These are phyloP conservation scores for Septoria linicola DNA, from an alignment of 2,329 filamentous ascomycete species.

Conservation along the genomic window DNA sequence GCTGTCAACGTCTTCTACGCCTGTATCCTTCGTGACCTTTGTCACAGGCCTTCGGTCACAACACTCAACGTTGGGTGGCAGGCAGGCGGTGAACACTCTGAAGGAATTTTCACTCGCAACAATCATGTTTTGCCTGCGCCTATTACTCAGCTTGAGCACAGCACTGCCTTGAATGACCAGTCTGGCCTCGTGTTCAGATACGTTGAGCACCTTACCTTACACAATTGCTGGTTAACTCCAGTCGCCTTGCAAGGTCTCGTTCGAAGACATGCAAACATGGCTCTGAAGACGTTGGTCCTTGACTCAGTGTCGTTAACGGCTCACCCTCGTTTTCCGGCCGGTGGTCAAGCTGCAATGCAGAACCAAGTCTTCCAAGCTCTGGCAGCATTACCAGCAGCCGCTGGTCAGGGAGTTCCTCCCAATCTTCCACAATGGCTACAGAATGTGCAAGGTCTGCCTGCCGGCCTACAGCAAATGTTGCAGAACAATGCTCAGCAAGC, in stretches of 20 bases:
- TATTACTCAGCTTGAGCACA: slow-evolving; percentile 40
- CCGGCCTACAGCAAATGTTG: slow-evolving; percentile 8
- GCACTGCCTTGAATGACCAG: slow-evolving; percentile 15
- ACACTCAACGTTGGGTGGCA: slow-evolving; percentile 65
- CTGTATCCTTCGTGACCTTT: slow-evolving; percentile 45
- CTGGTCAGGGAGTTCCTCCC: slow-evolving; percentile 7
- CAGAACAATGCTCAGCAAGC: slow-evolving; percentile 17
- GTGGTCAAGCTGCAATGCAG: slow-evolving; percentile 18
- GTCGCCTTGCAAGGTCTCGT: slow-evolving; percentile 56
- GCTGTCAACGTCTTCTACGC: slow-evolving; percentile 54
- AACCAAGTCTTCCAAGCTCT: slow-evolving; percentile 20
- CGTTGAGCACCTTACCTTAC: slow-evolving; percentile 60
- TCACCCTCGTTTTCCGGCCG: slow-evolving; percentile 32
- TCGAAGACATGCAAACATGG: slow-evolving; percentile 47
- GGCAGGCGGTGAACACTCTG: slow-evolving; percentile 65
- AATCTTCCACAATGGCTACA: slow-evolving; percentile 15
- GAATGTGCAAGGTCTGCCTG: slow-evolving; percentile 1
- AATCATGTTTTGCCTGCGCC: slow-evolving; percentile 63
- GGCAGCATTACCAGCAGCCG: slow-evolving; percentile 6
- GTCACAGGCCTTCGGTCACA: slow-evolving; percentile 55
- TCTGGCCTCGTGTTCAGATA: slow-evolving; percentile 49
- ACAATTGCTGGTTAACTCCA: slow-evolving; percentile 68
- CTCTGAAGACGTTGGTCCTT: slow-evolving; percentile 56
- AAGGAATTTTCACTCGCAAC: slow-evolving; percentile 62
- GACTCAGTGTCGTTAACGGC: slow-evolving; percentile 66